Conservation (phyloP, 2,329 filamentous ascomycete species). For the Arthrobotrys iridis region DNA sequence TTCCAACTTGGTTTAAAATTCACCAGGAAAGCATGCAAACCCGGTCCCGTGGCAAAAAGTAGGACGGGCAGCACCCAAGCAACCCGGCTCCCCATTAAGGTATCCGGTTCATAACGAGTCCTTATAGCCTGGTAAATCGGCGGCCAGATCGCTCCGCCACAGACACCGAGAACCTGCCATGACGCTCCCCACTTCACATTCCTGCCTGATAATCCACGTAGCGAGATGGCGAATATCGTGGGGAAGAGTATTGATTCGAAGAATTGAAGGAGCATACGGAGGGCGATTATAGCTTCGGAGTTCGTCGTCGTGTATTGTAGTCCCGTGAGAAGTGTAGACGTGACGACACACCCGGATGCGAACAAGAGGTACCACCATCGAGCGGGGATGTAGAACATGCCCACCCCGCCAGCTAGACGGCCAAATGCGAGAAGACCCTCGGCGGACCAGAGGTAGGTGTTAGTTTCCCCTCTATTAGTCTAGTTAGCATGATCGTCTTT, state of each 20-base stretch:
- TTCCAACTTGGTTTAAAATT: constrained; percentile 45
- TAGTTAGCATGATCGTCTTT: constrained; percentile 53
- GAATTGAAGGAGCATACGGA: constrained; percentile 77
- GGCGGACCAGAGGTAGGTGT: constrained; percentile 76
- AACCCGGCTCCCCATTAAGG: constrained; percentile 1
- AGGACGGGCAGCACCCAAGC: constrained; percentile 34
- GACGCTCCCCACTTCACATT: constrained; percentile 81
- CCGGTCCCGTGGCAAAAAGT: constrained; percentile 20
- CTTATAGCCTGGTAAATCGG: constrained; percentile 45
- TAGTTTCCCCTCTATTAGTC: constrained; percentile 56
- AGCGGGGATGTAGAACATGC: constrained; percentile 74
- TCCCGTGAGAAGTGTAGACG: constrained; percentile 62
- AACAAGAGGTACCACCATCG: constrained; percentile 78
- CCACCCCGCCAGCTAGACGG: constrained; percentile 72
- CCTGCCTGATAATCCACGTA: constrained; percentile 75
- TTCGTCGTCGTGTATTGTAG: constrained; percentile 63
- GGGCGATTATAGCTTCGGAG: constrained; percentile 65
- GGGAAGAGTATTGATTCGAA: constrained; percentile 86
- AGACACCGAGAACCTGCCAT: constrained; percentile 76
- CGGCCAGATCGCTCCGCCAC: constrained; percentile 78
- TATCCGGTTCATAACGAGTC: constrained; percentile 15
- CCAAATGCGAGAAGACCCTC: constrained; percentile 78
- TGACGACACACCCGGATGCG: constrained; percentile 71
- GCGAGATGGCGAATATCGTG: constrained; percentile 79
- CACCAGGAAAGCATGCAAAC: constrained; percentile 28